These are phyloP conservation scores for Musa itinerans DNA, from an alignment of 176 grass and related monocot species.

Conservation along the genomic window DNA sequence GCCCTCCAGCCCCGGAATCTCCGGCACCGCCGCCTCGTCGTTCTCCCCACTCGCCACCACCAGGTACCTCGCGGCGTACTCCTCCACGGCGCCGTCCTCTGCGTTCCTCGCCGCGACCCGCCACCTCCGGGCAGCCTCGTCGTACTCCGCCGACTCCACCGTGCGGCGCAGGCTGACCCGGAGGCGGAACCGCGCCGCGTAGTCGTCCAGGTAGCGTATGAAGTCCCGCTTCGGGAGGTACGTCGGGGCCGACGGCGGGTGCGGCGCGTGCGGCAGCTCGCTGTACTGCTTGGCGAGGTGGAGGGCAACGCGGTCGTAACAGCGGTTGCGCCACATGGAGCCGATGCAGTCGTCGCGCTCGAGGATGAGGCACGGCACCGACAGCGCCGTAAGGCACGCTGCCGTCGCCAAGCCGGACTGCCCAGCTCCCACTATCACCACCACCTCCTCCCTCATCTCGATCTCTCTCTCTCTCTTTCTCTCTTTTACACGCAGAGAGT, in stretches of 20 bases:
- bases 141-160: constrained; percentile 40
- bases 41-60: constrained; percentile 77
- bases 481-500: too few relatives aligned
- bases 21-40: constrained; percentile 48
- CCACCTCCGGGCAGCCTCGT: constrained; percentile 24
- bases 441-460: constrained; percentile 18
- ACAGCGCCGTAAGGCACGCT: constrained; percentile 39
- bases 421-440: constrained; percentile 71
- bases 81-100: constrained; percentile 17
- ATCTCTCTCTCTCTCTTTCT: not conserved
- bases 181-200: constrained; percentile 44
- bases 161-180: constrained; percentile 30
- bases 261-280: not conserved
- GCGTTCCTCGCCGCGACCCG: constrained; percentile 24
- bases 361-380: constrained; percentile 9
- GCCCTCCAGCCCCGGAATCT: constrained; percentile 44
- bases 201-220: constrained; percentile 58
- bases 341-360: constrained; percentile 22
- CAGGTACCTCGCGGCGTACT: constrained; percentile 33
- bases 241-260: constrained; percentile 9
- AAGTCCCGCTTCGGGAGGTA: constrained; percentile 52
- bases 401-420: constrained; percentile 72
- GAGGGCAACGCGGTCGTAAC: constrained; percentile 12
- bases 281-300: constrained; percentile 17
- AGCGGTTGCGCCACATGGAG: constrained; percentile 15